Conservation (phyloP, 2,329 filamentous ascomycete genomes). For the Hymenoscyphus salicellus region DNA sequence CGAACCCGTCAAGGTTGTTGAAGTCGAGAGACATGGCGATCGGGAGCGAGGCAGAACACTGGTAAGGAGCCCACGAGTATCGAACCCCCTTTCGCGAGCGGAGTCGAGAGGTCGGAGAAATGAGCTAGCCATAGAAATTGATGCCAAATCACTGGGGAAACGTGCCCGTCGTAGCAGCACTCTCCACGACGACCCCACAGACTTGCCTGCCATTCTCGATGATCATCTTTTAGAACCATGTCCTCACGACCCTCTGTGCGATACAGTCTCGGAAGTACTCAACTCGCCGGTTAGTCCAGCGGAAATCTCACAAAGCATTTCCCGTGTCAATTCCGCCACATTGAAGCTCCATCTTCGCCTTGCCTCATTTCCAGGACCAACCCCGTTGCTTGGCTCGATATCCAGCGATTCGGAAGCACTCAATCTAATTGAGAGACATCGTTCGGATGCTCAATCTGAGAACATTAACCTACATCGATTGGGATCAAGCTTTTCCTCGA, state of each 20-base stretch:
- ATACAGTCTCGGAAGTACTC: constrained; percentile 30
- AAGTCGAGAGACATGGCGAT: constrained; percentile 21
- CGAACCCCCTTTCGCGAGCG: constrained; percentile 30
- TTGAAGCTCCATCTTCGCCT: neutral
- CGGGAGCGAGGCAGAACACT: constrained; percentile 27
- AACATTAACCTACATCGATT: too few species aligned
- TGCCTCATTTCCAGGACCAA: neutral
- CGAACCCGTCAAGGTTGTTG: constrained; percentile 1
- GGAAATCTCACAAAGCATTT: constrained; percentile 3
- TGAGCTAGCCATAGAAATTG: constrained; percentile 29
- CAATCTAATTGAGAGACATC: neutral
- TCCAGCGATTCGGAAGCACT: neutral
- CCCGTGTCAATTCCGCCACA: neutral
- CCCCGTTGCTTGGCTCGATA: neutral
- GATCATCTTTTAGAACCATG: constrained; percentile 34
- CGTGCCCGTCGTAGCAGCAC: constrained; percentile 31
- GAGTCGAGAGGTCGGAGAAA: constrained; percentile 25
- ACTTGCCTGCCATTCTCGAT: constrained; percentile 31
- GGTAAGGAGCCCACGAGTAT: constrained; percentile 21
- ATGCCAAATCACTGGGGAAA: constrained; percentile 25
- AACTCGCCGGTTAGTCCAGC: constrained; percentile 9
- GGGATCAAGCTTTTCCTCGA: neutral
- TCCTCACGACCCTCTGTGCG: constrained; percentile 23
- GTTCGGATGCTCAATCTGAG: neutral
- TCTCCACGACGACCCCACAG: constrained; percentile 30